Evolutionary conservation across 805 yeast species (phyloP).

Genomic region (Teunomyces tritomae): DNA sequence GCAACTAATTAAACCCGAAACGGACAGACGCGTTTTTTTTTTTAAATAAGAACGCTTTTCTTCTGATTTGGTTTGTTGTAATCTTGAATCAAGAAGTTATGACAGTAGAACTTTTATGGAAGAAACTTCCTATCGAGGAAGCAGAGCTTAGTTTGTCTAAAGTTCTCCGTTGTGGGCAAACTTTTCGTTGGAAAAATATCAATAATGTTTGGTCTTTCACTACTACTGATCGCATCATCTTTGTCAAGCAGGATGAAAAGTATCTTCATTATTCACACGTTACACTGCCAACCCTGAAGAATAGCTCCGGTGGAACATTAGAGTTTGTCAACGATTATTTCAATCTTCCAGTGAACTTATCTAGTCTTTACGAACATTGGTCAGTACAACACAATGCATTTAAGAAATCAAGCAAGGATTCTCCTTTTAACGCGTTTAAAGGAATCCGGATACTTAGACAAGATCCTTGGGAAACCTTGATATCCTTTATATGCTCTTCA

Average conservation of each 20-base stretch:
- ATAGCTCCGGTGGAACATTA: not conserved
- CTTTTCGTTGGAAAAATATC: constrained; percentile 73
- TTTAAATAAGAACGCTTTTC: too few species aligned
- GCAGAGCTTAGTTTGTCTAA: constrained; percentile 57
- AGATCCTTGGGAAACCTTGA: constrained; percentile 94
- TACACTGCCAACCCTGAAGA: constrained; percentile 15
- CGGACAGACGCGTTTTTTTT: not conserved
- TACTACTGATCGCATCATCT: constrained; percentile 54
- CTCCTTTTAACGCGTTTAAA: constrained; percentile 40
- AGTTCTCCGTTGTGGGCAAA: constrained; percentile 82
- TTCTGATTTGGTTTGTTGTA: not conserved
- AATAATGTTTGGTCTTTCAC: constrained; percentile 68
- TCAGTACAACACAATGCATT: constrained; percentile 40
- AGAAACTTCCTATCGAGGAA: constrained; percentile 8
- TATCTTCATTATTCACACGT: constrained; percentile 50
- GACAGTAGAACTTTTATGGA: constrained; percentile 8
- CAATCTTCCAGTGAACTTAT: constrained; percentile 56
- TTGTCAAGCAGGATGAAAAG: constrained; percentile 58
- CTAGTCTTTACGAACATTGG: constrained; percentile 63
- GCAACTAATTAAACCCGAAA: not conserved
- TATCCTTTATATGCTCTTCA: constrained; percentile 92
- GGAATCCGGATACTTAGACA: constrained; percentile 88
- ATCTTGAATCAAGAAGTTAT: not conserved
- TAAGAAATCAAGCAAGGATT: constrained; percentile 4
- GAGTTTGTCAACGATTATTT: constrained; percentile 63